Evolutionary conservation across 768 basidiomycete species (phyloP).

Genomic region (Termitomyces sp.): DNA sequence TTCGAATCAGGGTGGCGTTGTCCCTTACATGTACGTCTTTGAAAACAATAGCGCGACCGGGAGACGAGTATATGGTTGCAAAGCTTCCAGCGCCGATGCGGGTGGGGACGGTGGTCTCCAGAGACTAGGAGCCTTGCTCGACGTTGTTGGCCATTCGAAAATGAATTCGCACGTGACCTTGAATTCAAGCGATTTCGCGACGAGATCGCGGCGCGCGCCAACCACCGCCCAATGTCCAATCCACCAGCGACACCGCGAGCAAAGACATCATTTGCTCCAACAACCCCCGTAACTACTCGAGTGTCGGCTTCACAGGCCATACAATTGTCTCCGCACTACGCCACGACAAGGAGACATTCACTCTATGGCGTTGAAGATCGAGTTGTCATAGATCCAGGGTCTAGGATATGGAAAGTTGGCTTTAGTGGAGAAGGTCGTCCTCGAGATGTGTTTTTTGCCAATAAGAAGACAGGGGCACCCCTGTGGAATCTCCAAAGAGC

Average conservation of each 20-base stretch:
- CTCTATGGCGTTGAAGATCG: slow-evolving; percentile 97
- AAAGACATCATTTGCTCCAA: slow-evolving; percentile 34
- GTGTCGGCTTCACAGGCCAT: slow-evolving; percentile 43
- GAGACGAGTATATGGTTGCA: no score
- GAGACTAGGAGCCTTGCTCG: no score
- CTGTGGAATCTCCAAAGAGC: slow-evolving; percentile 65
- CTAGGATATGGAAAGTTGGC: slow-evolving; percentile 93
- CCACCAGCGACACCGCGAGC: slow-evolving; percentile 39
- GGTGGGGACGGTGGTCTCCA: no score
- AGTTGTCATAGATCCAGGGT: slow-evolving; percentile 92
- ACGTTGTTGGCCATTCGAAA: no score
- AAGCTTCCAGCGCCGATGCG: no score
- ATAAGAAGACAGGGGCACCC: slow-evolving; percentile 35
- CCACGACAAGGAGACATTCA: slow-evolving; percentile 84
- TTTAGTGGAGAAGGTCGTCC: slow-evolving; percentile 96
- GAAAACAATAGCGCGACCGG: neutral
- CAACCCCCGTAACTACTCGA: slow-evolving; percentile 59
- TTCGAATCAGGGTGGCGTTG: neutral
- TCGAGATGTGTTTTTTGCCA: slow-evolving; percentile 77
- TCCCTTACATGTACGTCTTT: neutral
- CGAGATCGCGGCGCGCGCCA: neutral
- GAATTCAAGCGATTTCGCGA: neutral
- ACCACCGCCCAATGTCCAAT: slow-evolving; percentile 26
- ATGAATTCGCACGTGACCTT: neutral
- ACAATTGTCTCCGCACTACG: slow-evolving; percentile 79